A percentile compares a stretch with the other conserved stretches of the same genome.
Conservation (phyloP, 768 basidiomycete species). For the Leccinum barrowsii region DNA sequence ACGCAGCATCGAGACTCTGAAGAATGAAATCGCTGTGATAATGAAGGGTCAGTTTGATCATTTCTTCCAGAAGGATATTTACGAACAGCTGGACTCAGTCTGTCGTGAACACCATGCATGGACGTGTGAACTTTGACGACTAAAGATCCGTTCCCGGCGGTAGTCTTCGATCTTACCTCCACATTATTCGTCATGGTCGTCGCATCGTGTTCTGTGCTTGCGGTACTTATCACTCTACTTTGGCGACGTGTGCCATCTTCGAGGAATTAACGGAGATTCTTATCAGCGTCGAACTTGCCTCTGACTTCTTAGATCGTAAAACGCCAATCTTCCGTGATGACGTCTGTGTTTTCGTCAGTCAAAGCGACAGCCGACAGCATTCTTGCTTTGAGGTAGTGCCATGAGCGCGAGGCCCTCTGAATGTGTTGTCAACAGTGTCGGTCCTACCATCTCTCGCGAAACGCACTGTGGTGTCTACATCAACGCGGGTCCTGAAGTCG, state of each 20-base stretch:
- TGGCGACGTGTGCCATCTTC: constrained; percentile 96
- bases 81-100: constrained; percentile 91
- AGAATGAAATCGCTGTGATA: constrained; percentile 98
- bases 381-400: constrained; percentile 90
- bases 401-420: constrained; percentile 94
- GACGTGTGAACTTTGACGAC: constrained; percentile 98
- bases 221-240: constrained; percentile 96
- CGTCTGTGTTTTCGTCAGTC: constrained; percentile 92
- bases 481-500: constrained; percentile 98
- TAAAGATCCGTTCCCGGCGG: constrained; percentile 44
- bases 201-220: constrained; percentile 98
- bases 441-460: constrained; percentile 95
- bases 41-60: constrained; percentile 99
- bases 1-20: constrained; percentile 95
- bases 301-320: constrained; percentile 97
- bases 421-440: constrained; percentile 99
- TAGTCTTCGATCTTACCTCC: constrained; percentile 91
- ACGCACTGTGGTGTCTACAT: constrained; percentile 99
- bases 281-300: constrained; percentile 93
- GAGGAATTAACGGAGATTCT: constrained; percentile 99
- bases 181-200: constrained; percentile 91
- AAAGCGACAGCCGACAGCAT: constrained; percentile 98
- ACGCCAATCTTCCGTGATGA: constrained; percentile 99
- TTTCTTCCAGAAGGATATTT: constrained; percentile 99
- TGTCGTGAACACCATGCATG: constrained; percentile 99